Evolutionary conservation across 176 grass and related monocot species (phyloP).

Genomic region (Cymbopogon citratus): DNA sequence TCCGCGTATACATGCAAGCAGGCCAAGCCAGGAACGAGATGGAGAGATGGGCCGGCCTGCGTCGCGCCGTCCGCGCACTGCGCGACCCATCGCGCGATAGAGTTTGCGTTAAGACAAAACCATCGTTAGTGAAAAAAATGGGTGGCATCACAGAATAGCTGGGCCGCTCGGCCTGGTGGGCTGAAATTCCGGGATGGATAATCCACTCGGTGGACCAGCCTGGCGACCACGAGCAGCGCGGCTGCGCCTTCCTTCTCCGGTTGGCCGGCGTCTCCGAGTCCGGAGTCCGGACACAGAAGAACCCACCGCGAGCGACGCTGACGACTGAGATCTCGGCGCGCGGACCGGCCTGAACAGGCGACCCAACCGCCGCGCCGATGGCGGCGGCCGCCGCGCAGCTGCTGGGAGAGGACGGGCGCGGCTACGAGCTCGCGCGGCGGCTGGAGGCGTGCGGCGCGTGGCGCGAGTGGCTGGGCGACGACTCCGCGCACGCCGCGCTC

Average conservation of each 20-base stretch:
- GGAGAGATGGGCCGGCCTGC: too few species aligned
- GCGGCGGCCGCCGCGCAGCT: constrained; percentile 48
- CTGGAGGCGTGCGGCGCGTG: constrained; percentile 82
- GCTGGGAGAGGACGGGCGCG: constrained; percentile 88
- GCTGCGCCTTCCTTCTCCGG: neutral
- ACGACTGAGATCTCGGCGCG: constrained; percentile 16
- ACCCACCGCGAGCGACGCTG: neutral
- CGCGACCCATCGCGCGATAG: too few species aligned
- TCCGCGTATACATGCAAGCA: too few species aligned
- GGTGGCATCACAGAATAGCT: neutral
- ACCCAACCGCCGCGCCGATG: neutral
- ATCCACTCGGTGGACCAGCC: neutral
- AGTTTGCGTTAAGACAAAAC: too few species aligned
- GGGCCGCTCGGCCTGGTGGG: constrained; percentile 7
- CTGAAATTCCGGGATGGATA: neutral
- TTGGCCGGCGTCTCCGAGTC: neutral
- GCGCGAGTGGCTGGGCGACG: constrained; percentile 88
- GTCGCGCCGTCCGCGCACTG: too few species aligned
- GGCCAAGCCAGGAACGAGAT: too few species aligned
- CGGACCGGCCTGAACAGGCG: neutral
- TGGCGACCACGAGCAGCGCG: neutral
- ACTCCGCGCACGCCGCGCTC: constrained; percentile 59
- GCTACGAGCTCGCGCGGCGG: constrained; percentile 80
- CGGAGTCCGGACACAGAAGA: neutral
- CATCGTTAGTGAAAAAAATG: neutral